phyloP scores from a whole-genome alignment of 441 rosid species.

The Mallotus japonicus region DNA sequence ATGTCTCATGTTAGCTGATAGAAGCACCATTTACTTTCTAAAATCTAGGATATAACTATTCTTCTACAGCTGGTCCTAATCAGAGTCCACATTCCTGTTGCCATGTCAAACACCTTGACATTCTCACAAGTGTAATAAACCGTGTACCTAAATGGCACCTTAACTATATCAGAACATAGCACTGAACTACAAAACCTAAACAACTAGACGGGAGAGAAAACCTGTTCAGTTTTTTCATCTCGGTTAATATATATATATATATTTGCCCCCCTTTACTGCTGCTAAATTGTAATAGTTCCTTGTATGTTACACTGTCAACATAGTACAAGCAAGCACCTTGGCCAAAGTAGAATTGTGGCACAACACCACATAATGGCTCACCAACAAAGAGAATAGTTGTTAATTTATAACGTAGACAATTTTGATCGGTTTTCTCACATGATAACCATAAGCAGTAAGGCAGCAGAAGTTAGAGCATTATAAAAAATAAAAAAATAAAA shows the following conservation, averaged over 20 bases:
- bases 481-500: not conserved
- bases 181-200: not conserved
- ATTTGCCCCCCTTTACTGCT: not conserved
- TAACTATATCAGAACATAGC: not conserved
- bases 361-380: not conserved
- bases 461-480: not conserved
- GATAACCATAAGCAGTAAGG: not conserved
- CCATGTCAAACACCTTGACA: not conserved
- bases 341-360: not conserved
- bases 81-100: not conserved
- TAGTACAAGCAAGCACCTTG: not conserved
- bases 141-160: not conserved
- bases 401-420: not conserved
- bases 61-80: not conserved
- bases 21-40: not conserved
- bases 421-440: not conserved
- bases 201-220: not conserved
- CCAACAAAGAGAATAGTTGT: not conserved
- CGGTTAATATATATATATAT: not conserved
- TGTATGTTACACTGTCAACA: not conserved
- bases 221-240: not conserved
- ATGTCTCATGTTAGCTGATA: not conserved
- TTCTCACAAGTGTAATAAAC: not conserved
- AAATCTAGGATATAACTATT: not conserved
- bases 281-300: not conserved